Evolutionary conservation across 176 grass and related monocot genomes (phyloP).

Genomic region (Saccharum spontaneum): DNA sequence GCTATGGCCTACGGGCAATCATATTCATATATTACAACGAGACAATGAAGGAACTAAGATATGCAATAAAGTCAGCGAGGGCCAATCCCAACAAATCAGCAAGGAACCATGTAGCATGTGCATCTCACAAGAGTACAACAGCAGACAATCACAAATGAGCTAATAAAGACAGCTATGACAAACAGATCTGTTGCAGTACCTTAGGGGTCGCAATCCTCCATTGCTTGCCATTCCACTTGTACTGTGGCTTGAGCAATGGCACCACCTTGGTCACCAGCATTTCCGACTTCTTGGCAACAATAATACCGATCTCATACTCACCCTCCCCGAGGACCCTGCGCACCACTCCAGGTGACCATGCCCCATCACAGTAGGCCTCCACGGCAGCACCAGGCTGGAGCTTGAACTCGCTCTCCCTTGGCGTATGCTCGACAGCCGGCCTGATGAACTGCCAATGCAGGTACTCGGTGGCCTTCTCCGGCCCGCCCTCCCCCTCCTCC

Average conservation of each 20-base stretch:
- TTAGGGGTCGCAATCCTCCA: constrained; percentile 41
- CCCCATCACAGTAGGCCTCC: constrained; percentile 51
- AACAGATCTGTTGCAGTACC: constrained; percentile 1
- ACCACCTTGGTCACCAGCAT: constrained; percentile 17
- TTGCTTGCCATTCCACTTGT: constrained; percentile 53
- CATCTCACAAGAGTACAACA: not conserved
- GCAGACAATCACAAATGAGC: not conserved
- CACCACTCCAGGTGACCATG: constrained; percentile 48
- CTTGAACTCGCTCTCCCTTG: constrained; percentile 20
- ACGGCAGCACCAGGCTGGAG: constrained; percentile 14
- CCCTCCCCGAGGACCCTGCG: not conserved
- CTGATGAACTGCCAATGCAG: constrained; percentile 59
- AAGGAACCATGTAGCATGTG: not conserved
- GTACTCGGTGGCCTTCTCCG: constrained; percentile 42
- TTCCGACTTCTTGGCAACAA: constrained; percentile 1
- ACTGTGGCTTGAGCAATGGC: constrained; percentile 39
- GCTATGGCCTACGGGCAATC: not conserved
- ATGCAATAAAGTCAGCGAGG: not conserved
- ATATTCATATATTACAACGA: not conserved
- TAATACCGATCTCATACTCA: constrained; percentile 30
- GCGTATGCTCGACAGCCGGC: constrained; percentile 20
- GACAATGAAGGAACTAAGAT: not conserved
- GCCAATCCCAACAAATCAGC: not conserved
- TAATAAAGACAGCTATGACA: not conserved
- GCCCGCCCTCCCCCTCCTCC: not conserved